Conservation (phyloP, 1,139 yeast genomes). For the Lodderomyces parapsilosis region DNA sequence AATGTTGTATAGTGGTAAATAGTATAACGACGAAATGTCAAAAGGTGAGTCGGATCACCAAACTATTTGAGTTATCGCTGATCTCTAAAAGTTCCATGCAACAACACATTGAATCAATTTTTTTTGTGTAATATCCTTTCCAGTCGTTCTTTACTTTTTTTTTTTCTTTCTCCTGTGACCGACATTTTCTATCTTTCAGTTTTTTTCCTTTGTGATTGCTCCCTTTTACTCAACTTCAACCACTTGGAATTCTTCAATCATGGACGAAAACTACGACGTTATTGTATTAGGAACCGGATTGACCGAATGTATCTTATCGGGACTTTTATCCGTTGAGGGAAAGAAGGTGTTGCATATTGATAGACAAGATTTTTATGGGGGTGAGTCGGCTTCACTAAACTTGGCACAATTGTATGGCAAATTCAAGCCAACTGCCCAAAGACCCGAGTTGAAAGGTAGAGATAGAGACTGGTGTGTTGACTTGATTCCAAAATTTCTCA, state of each 20-base stretch:
- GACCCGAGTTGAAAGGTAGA: constrained; percentile 78
- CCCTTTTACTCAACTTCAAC: too few species aligned
- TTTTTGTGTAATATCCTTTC: not conserved
- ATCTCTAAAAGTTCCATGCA: too few species aligned
- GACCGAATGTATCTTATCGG: constrained; percentile 94
- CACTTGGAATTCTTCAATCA: constrained; percentile 18
- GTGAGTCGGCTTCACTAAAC: constrained; percentile 66
- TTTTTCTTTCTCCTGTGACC: not conserved
- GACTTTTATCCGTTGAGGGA: constrained; percentile 83
- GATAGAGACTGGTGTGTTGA: constrained; percentile 99
- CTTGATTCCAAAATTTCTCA: constrained; percentile 91
- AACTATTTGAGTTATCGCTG: too few species aligned
- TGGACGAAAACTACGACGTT: constrained; percentile 96
- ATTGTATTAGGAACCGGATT: constrained; percentile 67
- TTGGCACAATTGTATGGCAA: constrained; percentile 63
- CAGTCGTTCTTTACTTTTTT: not conserved
- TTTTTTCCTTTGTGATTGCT: constrained; percentile 3
- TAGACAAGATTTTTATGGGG: constrained; percentile 96
- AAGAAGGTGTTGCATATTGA: constrained; percentile 96
- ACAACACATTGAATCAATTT: too few species aligned
- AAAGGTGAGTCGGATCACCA: too few species aligned
- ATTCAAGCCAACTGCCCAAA: constrained; percentile 67
- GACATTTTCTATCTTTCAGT: not conserved
- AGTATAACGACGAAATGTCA: too few species aligned
- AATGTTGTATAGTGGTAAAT: constrained; percentile 43